phyloP scores from a whole-genome alignment of 2,329 filamentous ascomycete genomes.

The Microdochium nivale region DNA sequence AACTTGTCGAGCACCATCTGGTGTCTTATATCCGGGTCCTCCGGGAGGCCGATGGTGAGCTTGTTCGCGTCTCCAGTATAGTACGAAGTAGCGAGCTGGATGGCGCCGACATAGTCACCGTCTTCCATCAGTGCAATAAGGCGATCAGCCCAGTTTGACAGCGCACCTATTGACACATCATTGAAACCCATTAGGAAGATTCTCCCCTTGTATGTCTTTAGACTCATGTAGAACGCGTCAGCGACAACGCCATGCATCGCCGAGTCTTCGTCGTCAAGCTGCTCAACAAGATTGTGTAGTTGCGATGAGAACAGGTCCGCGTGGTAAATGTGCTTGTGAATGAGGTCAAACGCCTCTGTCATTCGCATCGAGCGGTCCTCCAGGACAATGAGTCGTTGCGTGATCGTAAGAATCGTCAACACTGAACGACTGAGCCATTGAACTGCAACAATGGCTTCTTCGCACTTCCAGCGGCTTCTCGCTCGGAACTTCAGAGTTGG shows the following conservation, averaged over 20 bases:
- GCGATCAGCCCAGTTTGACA: conserved; percentile 96
- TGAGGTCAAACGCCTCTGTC: conserved; percentile 88
- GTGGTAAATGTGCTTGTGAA: conserved; percentile 90
- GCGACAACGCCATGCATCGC: conserved; percentile 94
- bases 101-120: conserved; percentile 90
- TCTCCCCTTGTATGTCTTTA: conserved; percentile 88
- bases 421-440: conserved; percentile 97
- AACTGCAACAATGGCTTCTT: conserved; percentile 91
- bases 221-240: conserved; percentile 97
- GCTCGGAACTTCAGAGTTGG: conserved; percentile 71
- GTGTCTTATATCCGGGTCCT: conserved; percentile 69
- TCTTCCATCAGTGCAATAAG: conserved; percentile 91
- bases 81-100: conserved; percentile 83
- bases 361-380: conserved; percentile 85
- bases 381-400: conserved; percentile 83
- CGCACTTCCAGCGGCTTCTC: conserved; percentile 82
- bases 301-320: conserved; percentile 84
- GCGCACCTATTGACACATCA: conserved; percentile 78
- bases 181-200: conserved; percentile 91
- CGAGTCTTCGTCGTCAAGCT: conserved; percentile 75
- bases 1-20: conserved; percentile 80
- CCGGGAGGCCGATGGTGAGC: conserved; percentile 85
- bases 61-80: conserved; percentile 89
- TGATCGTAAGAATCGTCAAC: conserved; percentile 83
- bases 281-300: conserved; percentile 75